Conservation (phyloP, 2,329 filamentous ascomycete genomes). For the Fusarium sororula region DNA sequence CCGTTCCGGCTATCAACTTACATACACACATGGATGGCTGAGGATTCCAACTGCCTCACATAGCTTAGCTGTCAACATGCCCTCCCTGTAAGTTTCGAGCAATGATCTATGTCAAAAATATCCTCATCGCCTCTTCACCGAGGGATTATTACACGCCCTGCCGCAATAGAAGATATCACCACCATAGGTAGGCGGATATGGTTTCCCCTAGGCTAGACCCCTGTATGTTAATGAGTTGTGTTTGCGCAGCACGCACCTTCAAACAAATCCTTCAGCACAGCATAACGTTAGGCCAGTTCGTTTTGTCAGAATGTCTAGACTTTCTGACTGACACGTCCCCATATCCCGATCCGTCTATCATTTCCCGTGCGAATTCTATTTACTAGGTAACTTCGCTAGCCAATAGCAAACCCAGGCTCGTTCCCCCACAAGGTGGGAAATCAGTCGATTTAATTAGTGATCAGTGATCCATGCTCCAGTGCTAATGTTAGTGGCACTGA, state of each 20-base stretch:
- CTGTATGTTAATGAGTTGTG: neutral
- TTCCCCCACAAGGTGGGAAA: conserved; percentile 31
- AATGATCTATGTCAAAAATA: conserved; percentile 5
- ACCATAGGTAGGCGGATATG: neutral
- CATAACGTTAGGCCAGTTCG: neutral
- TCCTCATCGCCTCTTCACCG: conserved; percentile 1
- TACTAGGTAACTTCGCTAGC: neutral
- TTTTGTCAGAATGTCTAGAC: neutral
- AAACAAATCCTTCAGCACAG: neutral
- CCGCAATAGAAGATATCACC: neutral
- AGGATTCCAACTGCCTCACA: neutral
- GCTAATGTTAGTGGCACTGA: neutral
- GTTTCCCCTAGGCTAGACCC: neutral
- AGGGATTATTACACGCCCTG: conserved; percentile 15
- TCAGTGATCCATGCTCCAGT: neutral
- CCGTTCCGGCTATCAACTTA: neutral
- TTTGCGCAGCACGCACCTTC: neutral
- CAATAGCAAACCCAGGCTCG: neutral
- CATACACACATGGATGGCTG: neutral
- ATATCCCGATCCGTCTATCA: conserved; percentile 12
- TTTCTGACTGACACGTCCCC: conserved; percentile 2
- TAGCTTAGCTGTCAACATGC: neutral
- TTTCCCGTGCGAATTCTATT: conserved; percentile 6
- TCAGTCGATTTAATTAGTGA: conserved; percentile 18
- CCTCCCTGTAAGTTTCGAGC: neutral